Percentiles rank a stretch among this genome's conserved stretches.
Conservation (phyloP, 2,329 filamentous ascomycete species). For the Phoma sp. region DNA sequence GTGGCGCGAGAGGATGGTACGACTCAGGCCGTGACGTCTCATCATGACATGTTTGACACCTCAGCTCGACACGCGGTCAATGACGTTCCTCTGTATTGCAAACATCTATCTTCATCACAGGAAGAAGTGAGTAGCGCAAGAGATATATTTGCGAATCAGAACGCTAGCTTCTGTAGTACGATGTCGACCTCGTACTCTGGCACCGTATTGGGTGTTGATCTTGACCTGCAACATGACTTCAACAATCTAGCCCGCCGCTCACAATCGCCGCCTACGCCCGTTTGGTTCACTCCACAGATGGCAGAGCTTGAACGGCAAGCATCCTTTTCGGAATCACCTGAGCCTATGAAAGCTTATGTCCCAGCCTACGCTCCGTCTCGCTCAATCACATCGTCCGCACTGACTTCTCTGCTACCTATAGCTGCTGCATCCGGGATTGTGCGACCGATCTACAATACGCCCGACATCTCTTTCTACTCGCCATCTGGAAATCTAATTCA, state of each 20-base stretch:
- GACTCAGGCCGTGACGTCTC: constrained; percentile 18
- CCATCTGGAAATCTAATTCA: constrained; percentile 46
- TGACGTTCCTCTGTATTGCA: constrained; percentile 28
- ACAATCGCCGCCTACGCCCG: constrained; percentile 30
- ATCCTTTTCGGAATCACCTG: constrained; percentile 16
- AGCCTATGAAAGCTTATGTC: not conserved
- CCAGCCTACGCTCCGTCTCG: constrained; percentile 3
- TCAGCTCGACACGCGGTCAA: constrained; percentile 32
- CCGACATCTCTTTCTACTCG: constrained; percentile 43
- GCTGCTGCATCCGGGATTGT: constrained; percentile 47
- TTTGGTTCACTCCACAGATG: constrained; percentile 37
- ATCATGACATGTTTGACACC: constrained; percentile 27
- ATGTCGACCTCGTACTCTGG: constrained; percentile 44
- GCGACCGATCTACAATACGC: constrained; percentile 32
- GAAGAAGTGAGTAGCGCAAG: constrained; percentile 23
- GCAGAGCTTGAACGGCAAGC: constrained; percentile 27
- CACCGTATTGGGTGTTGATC: constrained; percentile 43
- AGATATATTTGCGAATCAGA: constrained; percentile 26
- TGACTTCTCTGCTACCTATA: constrained; percentile 46
- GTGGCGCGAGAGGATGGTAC: constrained; percentile 21
- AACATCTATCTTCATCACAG: constrained; percentile 30
- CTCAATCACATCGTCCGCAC: constrained; percentile 45
- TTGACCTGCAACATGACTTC: constrained; percentile 39
- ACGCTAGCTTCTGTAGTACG: constrained; percentile 44
- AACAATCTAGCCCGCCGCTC: constrained; percentile 21